Conservation (phyloP, 2,329 filamentous ascomycete genomes). For the Cercospora brassicicola region DNA sequence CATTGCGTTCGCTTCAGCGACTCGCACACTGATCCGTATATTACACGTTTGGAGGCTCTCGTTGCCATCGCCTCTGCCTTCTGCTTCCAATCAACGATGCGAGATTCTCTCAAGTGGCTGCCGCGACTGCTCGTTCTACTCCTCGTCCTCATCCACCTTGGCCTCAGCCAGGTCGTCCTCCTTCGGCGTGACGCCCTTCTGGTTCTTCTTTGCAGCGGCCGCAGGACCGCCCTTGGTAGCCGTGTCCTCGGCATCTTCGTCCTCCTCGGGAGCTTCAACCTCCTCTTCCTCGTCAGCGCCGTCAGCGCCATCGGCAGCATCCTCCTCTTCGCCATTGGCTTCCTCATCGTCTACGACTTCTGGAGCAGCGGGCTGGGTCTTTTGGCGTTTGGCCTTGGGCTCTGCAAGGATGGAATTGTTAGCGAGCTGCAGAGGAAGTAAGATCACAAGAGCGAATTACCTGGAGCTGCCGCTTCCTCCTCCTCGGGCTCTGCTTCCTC, state of each 20-base stretch:
- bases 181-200: slow-evolving; percentile 35
- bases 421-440: background rate
- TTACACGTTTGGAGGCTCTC: background rate
- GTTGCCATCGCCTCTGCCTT: background rate
- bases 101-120: background rate
- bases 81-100: background rate
- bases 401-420: background rate
- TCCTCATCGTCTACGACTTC: slow-evolving; percentile 4
- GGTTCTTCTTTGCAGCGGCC: slow-evolving; percentile 34
- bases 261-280: slow-evolving; percentile 34
- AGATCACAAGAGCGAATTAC: background rate
- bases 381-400: slow-evolving; percentile 30
- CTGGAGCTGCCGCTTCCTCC: slow-evolving; percentile 20
- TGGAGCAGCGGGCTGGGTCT: slow-evolving; percentile 17
- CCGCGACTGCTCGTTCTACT: slow-evolving; percentile 3
- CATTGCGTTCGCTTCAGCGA: background rate
- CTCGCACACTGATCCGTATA: background rate
- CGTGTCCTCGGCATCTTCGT: slow-evolving; percentile 36
- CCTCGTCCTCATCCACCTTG: slow-evolving; percentile 26
- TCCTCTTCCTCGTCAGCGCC: slow-evolving; percentile 26
- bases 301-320: slow-evolving; percentile 8
- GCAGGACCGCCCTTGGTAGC: slow-evolving; percentile 33
- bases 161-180: slow-evolving; percentile 35
- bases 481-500: slow-evolving; percentile 20
- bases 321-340: slow-evolving; percentile 3